Percentiles rank a stretch among this genome's conserved stretches.
Evolutionary conservation across 192 early-diverging fungal genomes (phyloP).

Genomic region (Umbelopsis sp.): DNA sequence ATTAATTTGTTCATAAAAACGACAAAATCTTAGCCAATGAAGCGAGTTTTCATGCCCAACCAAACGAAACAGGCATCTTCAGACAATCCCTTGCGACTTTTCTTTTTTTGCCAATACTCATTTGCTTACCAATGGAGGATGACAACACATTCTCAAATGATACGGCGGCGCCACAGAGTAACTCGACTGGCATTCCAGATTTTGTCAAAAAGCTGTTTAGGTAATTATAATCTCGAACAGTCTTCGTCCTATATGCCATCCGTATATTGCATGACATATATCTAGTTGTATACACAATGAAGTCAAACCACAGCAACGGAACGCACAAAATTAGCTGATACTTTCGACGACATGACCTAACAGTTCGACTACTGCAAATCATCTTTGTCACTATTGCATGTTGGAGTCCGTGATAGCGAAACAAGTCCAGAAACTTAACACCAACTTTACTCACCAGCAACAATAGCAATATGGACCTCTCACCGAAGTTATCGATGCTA

Average conservation of each 20-base stretch:
- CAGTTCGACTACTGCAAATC: too few species aligned
- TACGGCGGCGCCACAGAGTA: neutral
- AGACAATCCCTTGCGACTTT: neutral
- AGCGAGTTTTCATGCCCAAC: neutral
- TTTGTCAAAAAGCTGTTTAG: slow-evolving; percentile 66
- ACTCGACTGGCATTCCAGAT: slow-evolving; percentile 51
- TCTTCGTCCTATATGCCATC: neutral
- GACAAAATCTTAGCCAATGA: neutral
- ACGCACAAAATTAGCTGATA: too few species aligned
- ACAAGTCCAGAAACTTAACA: neutral
- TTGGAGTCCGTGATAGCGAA: neutral
- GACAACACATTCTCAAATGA: slow-evolving; percentile 19
- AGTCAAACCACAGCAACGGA: too few species aligned
- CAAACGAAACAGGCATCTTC: neutral
- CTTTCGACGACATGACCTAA: too few species aligned
- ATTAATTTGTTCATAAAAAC: slow-evolving; percentile 3
- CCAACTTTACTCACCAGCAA: neutral
- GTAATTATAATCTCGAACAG: slow-evolving; percentile 29
- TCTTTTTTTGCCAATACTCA: neutral
- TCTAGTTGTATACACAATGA: too few species aligned
- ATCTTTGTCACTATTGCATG: too few species aligned
- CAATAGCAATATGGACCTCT: neutral
- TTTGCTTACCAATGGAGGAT: slow-evolving; percentile 5
- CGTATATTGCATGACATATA: neutral
- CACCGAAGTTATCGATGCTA: neutral